Evolutionary conservation across 163 green algal species (phyloP).

Genomic region (Chlorella variabilis): DNA sequence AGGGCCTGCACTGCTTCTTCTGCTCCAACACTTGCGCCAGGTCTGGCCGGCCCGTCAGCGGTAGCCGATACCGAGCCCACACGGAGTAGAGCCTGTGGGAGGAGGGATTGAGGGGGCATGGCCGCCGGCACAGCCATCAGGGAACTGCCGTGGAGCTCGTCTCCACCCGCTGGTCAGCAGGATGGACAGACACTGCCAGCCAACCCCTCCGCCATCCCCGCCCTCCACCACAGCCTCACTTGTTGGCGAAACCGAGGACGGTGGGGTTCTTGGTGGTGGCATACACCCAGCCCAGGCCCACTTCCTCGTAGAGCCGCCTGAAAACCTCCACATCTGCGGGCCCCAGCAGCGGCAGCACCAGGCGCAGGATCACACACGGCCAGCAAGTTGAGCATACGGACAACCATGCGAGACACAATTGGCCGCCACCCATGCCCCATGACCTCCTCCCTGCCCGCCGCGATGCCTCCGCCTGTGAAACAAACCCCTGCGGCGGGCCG

Average conservation of each 20-base stretch:
- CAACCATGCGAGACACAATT: no score
- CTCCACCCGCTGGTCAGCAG: no score
- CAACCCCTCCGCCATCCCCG: no score
- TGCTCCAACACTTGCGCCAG: slow-evolving; percentile 68
- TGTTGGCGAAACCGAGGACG: slow-evolving; percentile 11
- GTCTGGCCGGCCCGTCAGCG: slow-evolving; percentile 78
- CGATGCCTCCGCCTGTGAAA: no score
- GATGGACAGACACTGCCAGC: no score
- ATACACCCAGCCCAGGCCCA: slow-evolving; percentile 94
- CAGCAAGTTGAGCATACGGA: no score
- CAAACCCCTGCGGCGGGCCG: no score
- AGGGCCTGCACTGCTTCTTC: slow-evolving; percentile 57
- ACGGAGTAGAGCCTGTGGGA: slow-evolving; percentile 78
- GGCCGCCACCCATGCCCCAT: no score
- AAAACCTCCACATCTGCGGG: slow-evolving; percentile 77
- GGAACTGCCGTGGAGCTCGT: no score
- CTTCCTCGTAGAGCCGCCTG: slow-evolving; percentile 81
- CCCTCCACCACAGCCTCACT: slow-evolving; percentile 13
- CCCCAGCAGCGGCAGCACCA: no score
- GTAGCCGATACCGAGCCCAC: slow-evolving; percentile 87
- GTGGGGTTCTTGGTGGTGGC: slow-evolving; percentile 70
- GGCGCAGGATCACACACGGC: not conserved
- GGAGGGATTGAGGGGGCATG: not conserved
- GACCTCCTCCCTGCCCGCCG: no score
- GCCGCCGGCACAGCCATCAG: not conserved